Conservation (phyloP, 352 stramenopile species). For the Globisporangium rhizosaccharum region DNA sequence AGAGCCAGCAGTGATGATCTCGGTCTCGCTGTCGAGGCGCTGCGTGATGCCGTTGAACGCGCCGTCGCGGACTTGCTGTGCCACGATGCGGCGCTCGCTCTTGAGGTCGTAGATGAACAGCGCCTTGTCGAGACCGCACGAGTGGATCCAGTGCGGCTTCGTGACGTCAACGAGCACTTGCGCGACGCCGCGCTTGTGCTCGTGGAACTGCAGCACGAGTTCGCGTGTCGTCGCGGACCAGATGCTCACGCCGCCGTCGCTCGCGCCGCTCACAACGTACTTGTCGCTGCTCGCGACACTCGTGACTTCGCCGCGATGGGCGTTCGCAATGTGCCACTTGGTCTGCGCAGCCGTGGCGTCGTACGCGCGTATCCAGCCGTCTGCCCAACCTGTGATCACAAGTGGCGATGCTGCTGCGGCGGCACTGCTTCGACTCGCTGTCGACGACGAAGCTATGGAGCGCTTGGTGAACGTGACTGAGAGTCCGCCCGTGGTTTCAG, state of each 20-base stretch:
- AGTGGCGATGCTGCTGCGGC: neutral
- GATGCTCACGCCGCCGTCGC: slow-evolving; percentile 85
- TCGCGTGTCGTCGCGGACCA: slow-evolving; percentile 83
- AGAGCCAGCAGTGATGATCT: slow-evolving; percentile 84
- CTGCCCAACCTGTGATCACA: slow-evolving; percentile 64
- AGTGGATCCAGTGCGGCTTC: slow-evolving; percentile 83
- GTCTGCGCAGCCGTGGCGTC: slow-evolving; percentile 37
- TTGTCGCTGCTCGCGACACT: slow-evolving; percentile 48
- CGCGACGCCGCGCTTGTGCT: slow-evolving; percentile 82
- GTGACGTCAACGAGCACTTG: slow-evolving; percentile 76
- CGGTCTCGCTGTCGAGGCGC: slow-evolving; percentile 84
- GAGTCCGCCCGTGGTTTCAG: slow-evolving; percentile 43
- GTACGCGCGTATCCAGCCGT: slow-evolving; percentile 72
- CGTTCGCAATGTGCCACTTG: slow-evolving; percentile 85
- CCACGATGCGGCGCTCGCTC: slow-evolving; percentile 73
- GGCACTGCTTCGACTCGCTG: neutral
- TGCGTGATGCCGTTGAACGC: slow-evolving; percentile 83
- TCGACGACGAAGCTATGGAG: slow-evolving; percentile 4
- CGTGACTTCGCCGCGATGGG: slow-evolving; percentile 82
- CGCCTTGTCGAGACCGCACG: slow-evolving; percentile 75
- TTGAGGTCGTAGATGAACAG: slow-evolving; percentile 92
- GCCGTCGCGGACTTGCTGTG: slow-evolving; percentile 72
- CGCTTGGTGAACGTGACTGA: slow-evolving; percentile 36
- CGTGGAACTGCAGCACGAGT: slow-evolving; percentile 88
- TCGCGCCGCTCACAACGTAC: slow-evolving; percentile 79